Conservation (phyloP, 2,329 filamentous ascomycete species). For the Calonectria pteridis region DNA sequence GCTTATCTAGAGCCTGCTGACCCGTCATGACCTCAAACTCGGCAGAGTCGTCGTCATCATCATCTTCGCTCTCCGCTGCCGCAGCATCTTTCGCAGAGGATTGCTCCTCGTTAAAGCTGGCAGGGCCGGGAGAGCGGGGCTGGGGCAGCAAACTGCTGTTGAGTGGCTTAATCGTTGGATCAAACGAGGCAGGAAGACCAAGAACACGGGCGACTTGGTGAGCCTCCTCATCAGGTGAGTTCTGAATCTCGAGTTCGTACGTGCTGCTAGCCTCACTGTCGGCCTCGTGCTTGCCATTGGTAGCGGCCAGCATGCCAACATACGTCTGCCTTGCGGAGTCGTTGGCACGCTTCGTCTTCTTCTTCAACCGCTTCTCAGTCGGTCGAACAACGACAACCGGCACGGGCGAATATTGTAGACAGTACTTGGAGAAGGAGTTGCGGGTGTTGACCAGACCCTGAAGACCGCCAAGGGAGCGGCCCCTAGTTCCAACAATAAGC, state of each 20-base stretch:
- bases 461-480: conserved; percentile 85
- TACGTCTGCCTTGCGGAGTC: conserved; percentile 84
- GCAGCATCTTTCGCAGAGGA: conserved; percentile 41
- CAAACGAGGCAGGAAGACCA: conserved; percentile 72
- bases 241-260: conserved; percentile 67
- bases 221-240: conserved; percentile 72
- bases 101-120: conserved; percentile 34
- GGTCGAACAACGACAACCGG: conserved; percentile 94
- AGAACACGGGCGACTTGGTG: conserved; percentile 74
- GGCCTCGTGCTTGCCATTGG: conserved; percentile 67
- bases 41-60: conserved; percentile 55
- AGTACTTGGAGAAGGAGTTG: conserved; percentile 94
- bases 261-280: conserved; percentile 65
- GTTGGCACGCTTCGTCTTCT: conserved; percentile 85
- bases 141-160: conserved; percentile 45
- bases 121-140: conserved; percentile 32
- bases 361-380: conserved; percentile 87
- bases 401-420: conserved; percentile 91
- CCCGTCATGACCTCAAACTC: conserved; percentile 62
- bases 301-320: conserved; percentile 79
- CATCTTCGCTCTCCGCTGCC: conserved; percentile 56
- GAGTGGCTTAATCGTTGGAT: conserved; percentile 72
- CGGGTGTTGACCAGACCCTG: conserved; percentile 83
- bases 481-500: conserved; percentile 89
- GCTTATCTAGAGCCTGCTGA: conserved; percentile 57